Base-by-base conservation (phyloP, 73 alveolate genomes). In the Symbiodinium natans region DNA sequence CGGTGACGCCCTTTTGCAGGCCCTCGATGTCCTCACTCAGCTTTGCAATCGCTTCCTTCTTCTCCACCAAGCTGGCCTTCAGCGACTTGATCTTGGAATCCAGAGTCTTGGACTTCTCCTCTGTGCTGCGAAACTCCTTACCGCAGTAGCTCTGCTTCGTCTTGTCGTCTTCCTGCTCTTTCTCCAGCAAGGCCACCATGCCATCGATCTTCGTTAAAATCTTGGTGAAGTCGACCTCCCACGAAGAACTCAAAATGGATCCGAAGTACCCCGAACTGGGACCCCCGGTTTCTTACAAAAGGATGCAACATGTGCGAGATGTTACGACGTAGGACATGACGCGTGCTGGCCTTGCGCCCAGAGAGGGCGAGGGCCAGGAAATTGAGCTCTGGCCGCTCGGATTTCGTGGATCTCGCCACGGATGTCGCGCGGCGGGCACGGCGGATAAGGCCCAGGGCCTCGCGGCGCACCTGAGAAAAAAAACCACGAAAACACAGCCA, bases 281-380 rank as follows among this genome's bases (percentile, higher is more conserved):
- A 38, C 31, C 27, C 31, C 27, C 17, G 17, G 83, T 31, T 11
- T 27, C 40, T 1, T 71, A 23, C 10, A 27, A 71, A 19, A 19
- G 29, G 40, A 11, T 38, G 13, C 33, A 0, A 31, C 83, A 9
- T 1, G 43, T 29, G 86, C 48, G 7, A 31, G 86, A 31, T 21
- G 77, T 59, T 8, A 6, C 3, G 77, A 3, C 15, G 77, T 25
- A 3, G 4, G 77, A 59, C 8, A 59, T 4, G 33, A 13, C 59
- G 6, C 59, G 6, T 46, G 59, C 13, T 46, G 59, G 89, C 95
- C 95, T 88, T 88, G 46, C 77, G 75, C 25, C 95, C 95, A 23
- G 48, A 56, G 46, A 88, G 95, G 52, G 95, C 95, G 73, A 88
- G 42, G 25, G 95, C 95, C 86, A 88, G 43, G 34, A 88, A 88